phyloP scores from a whole-genome alignment of 1,284 basidiomycete genomes.

The Trametes pubescens region DNA sequence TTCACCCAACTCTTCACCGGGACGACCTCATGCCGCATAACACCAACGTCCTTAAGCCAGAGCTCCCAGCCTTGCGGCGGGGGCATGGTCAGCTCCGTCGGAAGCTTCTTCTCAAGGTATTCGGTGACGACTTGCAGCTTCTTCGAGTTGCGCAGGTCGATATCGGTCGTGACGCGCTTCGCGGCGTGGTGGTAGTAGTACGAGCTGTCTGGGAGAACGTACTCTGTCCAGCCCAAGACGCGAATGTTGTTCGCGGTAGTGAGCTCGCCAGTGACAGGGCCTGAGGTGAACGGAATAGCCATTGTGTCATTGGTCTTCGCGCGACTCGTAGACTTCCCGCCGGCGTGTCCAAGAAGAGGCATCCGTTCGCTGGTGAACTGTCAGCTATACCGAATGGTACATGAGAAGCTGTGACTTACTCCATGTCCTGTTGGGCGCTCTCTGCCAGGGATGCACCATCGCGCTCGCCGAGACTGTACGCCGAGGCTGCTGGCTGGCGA shows the following conservation, averaged over 20 bases:
- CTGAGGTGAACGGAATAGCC: constrained; percentile 29
- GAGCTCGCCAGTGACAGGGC: constrained; percentile 39
- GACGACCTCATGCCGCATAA: constrained; percentile 43
- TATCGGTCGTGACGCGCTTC: constrained; percentile 66
- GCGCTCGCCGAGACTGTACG: constrained; percentile 42
- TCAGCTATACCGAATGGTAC: constrained; percentile 11
- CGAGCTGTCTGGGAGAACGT: constrained; percentile 70
- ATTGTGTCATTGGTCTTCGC: constrained; percentile 30
- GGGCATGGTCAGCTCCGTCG: constrained; percentile 40
- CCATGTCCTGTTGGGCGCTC: constrained; percentile 35
- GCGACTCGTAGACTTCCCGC: constrained; percentile 28
- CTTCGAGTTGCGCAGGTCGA: constrained; percentile 61
- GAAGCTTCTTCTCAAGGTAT: constrained; percentile 53
- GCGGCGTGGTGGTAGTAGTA: constrained; percentile 72
- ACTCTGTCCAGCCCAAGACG: constrained; percentile 67
- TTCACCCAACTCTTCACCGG: constrained; percentile 68
- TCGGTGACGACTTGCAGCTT: constrained; percentile 58
- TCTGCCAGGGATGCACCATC: constrained; percentile 31
- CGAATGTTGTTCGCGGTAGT: constrained; percentile 38
- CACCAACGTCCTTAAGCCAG: constrained; percentile 55
- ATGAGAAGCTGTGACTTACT: constrained; percentile 33
- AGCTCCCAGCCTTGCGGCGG: constrained; percentile 58
- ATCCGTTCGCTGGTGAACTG: constrained; percentile 44
- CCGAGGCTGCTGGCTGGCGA: constrained; percentile 34
- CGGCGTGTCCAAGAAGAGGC: constrained; percentile 44